Base-by-base conservation (phyloP, 352 stramenopile species). In the Lagenidium giganteum region DNA sequence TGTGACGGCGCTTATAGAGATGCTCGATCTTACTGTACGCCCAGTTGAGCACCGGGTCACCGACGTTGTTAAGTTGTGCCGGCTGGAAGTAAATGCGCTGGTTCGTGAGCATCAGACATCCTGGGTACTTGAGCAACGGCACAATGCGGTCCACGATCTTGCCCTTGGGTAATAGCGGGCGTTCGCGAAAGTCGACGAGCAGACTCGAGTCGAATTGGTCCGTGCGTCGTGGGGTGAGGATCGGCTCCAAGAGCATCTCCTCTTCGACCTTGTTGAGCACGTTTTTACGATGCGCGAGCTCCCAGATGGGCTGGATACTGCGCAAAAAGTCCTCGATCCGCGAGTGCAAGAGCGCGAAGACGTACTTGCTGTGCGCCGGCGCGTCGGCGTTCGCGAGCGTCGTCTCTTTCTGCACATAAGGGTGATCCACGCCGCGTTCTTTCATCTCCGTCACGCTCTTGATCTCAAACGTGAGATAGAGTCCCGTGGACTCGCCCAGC, bases 31-130 rank as follows among this genome's bases (percentile, higher is more conserved):
- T 72, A 16, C 64, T 64, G 36, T 95, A 89, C 23, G 77, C 64
- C 70, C 83, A 96, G 24, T 87, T 83, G 5, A 94, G 63, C 22
- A 95, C 82, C 0, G 87, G 66, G 32, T 96, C 87, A 3, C 82
- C 83, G 5, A 95, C 82, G 51, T 97, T 97, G 62, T 97, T 97
- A 30, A 97, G 57, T 51, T 95, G 72, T 2, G 86, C 82, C 7
- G 87, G 89, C 49, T 97, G 87, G 37, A 97, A 96, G 46, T 97
- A 97, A 21, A 81, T 29, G 28, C 73, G 52, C 41, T 86, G 67
- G 54, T 95, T 90, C 16, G 87, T 97, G 38, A 97, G 67, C 80
- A 97, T 95, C 20, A 98, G 26, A 42, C 79, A 93, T 2, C 92
- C 91, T 0, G 90, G 92, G 46, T 95, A 92, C 54, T 93, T 90